Base-by-base conservation (phyloP, 1,284 basidiomycete genomes). In the Caloboletus inedulis region DNA sequence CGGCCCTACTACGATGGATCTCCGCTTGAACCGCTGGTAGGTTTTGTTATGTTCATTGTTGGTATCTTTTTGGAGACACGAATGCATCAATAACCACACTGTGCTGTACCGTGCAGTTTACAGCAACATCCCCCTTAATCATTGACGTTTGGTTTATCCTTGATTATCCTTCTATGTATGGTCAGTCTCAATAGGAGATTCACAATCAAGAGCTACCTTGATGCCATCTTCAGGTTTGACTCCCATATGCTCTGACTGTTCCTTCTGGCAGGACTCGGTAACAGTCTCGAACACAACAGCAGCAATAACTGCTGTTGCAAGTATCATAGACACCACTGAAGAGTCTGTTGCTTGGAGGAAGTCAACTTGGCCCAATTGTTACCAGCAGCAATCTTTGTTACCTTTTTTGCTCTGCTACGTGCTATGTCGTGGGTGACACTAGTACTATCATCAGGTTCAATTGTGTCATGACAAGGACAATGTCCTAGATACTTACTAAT, bases 401-500 rank as follows among this genome's bases (percentile, higher is more conserved):
- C 29, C 19, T 41, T 43, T 6, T 23, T 13, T 23, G 37, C 13
- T 35, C 40, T 43, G 44, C n/a, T 4, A 5, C 29, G 29, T 43
- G 44, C n/a, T 4, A 5, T 31, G 29, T 39, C 27, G 8, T n/a
- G 27, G 2, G 18, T 4, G 14, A 35, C 19, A 7, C 16, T 7
- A 10, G 35, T 33, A 10, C 14, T n/a, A n/a, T n/a, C n/a, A n/a
- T n/a, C n/a, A n/a, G n/a, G n/a, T n/a, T n/a, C n/a, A n/a, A n/a
- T n/a, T n/a, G n/a, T n/a, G n/a, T n/a, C n/a, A n/a, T n/a, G n/a
- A n/a, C n/a, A n/a, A n/a, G 52, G 33, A 14, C 39, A 60, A 16
- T 59, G 64, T n/a, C 56, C 63, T 14, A 27, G 19, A 12, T 54
- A 55, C 37, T 68, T 68, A n/a, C 50, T n/a, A n/a, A n/a, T n/a